phyloP scores from a whole-genome alignment of 2,329 filamentous ascomycete genomes.

The Rhexocercosporidium sp. region DNA sequence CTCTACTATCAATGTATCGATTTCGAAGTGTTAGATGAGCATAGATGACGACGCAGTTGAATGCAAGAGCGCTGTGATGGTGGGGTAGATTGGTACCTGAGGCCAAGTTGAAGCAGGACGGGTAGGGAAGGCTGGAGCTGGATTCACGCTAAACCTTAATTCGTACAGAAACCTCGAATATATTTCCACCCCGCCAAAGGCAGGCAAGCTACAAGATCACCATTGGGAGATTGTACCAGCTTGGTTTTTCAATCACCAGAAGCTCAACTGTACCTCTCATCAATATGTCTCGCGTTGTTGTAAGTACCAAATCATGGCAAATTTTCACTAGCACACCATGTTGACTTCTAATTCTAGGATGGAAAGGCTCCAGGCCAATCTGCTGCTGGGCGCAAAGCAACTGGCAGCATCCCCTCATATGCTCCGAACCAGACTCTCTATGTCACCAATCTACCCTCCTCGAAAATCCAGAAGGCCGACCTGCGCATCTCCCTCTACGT shows the following conservation, averaged over 20 bases:
- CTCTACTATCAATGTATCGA: slow-evolving; percentile 81
- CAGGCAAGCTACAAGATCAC: background rate
- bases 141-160: slow-evolving; percentile 5
- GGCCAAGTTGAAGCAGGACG: slow-evolving; percentile 9
- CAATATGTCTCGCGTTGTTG: slow-evolving; percentile 22
- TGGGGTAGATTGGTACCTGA: slow-evolving; percentile 15
- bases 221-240: background rate
- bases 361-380: slow-evolving; percentile 40
- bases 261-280: background rate
- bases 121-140: slow-evolving; percentile 1
- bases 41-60: slow-evolving; percentile 16
- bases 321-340: background rate
- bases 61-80: slow-evolving; percentile 1
- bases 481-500: slow-evolving; percentile 87
- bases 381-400: slow-evolving; percentile 36
- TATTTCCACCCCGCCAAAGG: slow-evolving; percentile 12
- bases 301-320: slow-evolving; percentile 14
- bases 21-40: slow-evolving; percentile 14
- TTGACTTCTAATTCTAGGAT: slow-evolving; percentile 36
- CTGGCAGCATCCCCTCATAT: slow-evolving; percentile 56
- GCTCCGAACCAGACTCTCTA: slow-evolving; percentile 88
- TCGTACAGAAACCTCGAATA: background rate
- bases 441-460: slow-evolving; percentile 80
- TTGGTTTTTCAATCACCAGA: background rate
- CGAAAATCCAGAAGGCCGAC: slow-evolving; percentile 89